Conservation (phyloP, 2,329 filamentous ascomycete species). For the Ascochyta fabae region DNA sequence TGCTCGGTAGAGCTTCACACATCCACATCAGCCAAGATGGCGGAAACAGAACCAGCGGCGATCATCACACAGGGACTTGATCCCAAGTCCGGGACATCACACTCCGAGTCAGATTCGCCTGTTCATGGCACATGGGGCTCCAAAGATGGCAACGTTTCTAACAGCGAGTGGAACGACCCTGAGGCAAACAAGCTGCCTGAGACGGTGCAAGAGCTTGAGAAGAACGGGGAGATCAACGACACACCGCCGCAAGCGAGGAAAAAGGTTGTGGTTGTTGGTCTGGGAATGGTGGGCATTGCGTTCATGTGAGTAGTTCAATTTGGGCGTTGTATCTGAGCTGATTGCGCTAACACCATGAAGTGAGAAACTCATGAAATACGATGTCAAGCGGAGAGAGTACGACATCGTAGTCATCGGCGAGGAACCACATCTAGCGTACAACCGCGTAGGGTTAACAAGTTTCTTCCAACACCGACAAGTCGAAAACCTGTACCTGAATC, state of each 20-base stretch:
- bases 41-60: constrained; percentile 21
- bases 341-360: constrained; percentile 54
- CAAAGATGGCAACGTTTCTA: constrained; percentile 49
- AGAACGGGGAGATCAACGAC: constrained; percentile 38
- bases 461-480: constrained; percentile 88
- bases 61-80: constrained; percentile 45
- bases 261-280: constrained; percentile 79
- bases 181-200: constrained; percentile 56
- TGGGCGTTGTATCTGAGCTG: not conserved
- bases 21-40: constrained; percentile 21
- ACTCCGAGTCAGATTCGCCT: constrained; percentile 30
- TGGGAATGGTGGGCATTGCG: constrained; percentile 90
- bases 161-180: constrained; percentile 54
- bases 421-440: constrained; percentile 87
- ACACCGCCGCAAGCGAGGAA: constrained; percentile 55
- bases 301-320: constrained; percentile 72
- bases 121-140: constrained; percentile 35
- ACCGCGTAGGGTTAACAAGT: constrained; percentile 84
- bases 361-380: constrained; percentile 87
- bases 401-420: constrained; percentile 86
- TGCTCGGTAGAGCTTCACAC: constrained; percentile 1
- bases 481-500: constrained; percentile 88
- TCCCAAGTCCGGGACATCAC: constrained; percentile 39
- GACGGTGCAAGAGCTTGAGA: constrained; percentile 46
- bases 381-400: constrained; percentile 76